Conservation (phyloP, 345 rosid genomes). For the Brassica incana region DNA sequence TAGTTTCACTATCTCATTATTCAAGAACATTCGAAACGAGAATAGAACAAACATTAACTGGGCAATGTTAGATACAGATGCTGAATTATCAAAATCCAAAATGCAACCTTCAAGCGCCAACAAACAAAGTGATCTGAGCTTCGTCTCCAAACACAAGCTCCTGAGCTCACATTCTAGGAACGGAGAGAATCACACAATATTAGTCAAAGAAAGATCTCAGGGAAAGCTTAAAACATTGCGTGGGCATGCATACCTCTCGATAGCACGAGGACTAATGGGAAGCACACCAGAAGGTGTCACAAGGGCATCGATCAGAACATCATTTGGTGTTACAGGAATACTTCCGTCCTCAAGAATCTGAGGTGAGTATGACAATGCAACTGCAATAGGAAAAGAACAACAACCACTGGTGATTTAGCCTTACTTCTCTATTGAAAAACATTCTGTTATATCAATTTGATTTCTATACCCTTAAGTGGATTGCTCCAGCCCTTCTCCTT, state of each 20-base stretch:
- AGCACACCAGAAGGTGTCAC: conserved; percentile 71
- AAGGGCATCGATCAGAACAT: conserved; percentile 73
- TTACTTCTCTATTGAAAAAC: conserved; percentile 1
- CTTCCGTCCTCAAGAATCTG: conserved; percentile 77
- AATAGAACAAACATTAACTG: background rate
- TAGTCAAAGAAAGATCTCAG: background rate
- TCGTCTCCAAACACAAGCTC: conserved; percentile 22
- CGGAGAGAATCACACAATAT: conserved; percentile 19
- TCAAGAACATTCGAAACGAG: background rate
- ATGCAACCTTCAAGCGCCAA: conserved; percentile 2
- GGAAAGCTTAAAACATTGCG: conserved; percentile 13
- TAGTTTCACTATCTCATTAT: conserved; percentile 15
- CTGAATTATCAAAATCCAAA: background rate
- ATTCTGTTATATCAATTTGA: background rate
- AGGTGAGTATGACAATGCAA: conserved; percentile 81
- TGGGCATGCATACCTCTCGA: conserved; percentile 47
- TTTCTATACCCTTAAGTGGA: conserved; percentile 72
- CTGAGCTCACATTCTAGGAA: conserved; percentile 31
- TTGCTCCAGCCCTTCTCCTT: conserved; percentile 64
- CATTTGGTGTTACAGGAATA: conserved; percentile 63
- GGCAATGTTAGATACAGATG: conserved; percentile 12
- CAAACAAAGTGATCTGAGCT: conserved; percentile 1
- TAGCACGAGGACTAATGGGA: conserved; percentile 62
- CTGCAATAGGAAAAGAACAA: conserved; percentile 47
- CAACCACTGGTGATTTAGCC: background rate